These are phyloP conservation scores for Candida alai DNA, from an alignment of 805 yeast species.

Conservation along the genomic window DNA sequence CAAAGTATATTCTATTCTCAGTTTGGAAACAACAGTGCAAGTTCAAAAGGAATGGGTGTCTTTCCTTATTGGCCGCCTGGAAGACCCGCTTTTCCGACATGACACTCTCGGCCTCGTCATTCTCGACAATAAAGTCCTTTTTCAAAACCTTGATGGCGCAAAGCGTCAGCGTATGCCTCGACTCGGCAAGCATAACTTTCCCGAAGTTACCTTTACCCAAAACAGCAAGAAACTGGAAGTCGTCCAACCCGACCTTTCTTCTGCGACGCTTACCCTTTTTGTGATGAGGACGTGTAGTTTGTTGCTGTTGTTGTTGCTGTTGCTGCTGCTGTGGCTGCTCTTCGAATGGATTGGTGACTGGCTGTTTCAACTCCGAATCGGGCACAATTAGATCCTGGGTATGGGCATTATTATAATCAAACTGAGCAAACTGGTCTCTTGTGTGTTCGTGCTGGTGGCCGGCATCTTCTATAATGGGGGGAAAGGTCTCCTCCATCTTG, in stretches of 20 bases:
- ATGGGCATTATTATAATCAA: constrained; percentile 13
- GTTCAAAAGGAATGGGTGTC: constrained; percentile 89
- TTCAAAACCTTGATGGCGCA: constrained; percentile 97
- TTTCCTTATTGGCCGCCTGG: constrained; percentile 73
- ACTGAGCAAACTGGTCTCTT: constrained; percentile 9
- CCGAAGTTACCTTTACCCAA: constrained; percentile 99
- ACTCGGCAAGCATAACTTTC: constrained; percentile 95
- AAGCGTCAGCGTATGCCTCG: constrained; percentile 71
- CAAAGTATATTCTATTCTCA: constrained; percentile 94
- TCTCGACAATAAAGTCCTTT: constrained; percentile 91
- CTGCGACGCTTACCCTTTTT: constrained; percentile 38
- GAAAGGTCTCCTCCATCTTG: not conserved
- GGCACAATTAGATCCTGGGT: constrained; percentile 13
- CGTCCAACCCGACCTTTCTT: constrained; percentile 86
- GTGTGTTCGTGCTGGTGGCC: not conserved
- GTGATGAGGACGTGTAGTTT: constrained; percentile 10
- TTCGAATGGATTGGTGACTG: constrained; percentile 6
- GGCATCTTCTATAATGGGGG: constrained; percentile 1
- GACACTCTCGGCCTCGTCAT: constrained; percentile 94
- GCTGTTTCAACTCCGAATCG: constrained; percentile 3
- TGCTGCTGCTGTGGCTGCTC: constrained; percentile 12
- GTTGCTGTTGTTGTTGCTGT: constrained; percentile 18
- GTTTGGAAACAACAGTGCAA: constrained; percentile 96
- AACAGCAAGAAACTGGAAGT: constrained; percentile 90
- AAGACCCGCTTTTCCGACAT: constrained; percentile 93